Conservation (phyloP, 805 yeast species). For the Priceomyces haplophilus region DNA sequence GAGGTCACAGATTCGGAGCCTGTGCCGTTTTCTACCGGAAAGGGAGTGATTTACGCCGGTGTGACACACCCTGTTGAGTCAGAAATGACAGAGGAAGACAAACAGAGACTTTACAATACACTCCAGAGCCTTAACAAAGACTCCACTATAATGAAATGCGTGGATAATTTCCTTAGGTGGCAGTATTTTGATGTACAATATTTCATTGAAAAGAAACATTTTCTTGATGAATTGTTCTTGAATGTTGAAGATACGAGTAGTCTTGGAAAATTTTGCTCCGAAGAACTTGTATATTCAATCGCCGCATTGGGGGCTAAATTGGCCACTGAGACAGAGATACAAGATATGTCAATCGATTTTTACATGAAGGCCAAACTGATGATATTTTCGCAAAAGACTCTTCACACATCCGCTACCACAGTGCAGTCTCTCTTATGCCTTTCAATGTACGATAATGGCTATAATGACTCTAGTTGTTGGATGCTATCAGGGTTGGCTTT, state of each 20-base stretch:
- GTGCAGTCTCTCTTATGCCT: conserved; percentile 2
- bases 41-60: neutral
- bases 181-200: conserved; percentile 5
- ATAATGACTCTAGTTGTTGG: conserved; percentile 11
- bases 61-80: neutral
- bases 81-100: neutral
- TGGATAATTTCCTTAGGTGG: conserved; percentile 6
- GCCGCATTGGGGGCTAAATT: conserved; percentile 4
- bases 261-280: conserved; percentile 4
- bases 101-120: neutral
- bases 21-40: neutral
- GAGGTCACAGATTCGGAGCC: neutral
- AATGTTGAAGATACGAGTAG: neutral
- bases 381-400: conserved; percentile 4
- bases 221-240: conserved; percentile 2
- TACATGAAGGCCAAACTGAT: conserved; percentile 4
- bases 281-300: conserved; percentile 5
- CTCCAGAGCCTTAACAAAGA: conserved; percentile 1
- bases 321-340: neutral
- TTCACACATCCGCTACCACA: conserved; percentile 4
- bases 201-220: neutral
- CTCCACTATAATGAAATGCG: neutral
- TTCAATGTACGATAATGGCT: conserved; percentile 5
- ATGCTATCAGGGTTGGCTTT: conserved; percentile 14
- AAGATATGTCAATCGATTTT: conserved; percentile 2